These are phyloP conservation scores for Begonia peltatifolia DNA, from an alignment of 306 rosid species.

Conservation along the genomic window DNA sequence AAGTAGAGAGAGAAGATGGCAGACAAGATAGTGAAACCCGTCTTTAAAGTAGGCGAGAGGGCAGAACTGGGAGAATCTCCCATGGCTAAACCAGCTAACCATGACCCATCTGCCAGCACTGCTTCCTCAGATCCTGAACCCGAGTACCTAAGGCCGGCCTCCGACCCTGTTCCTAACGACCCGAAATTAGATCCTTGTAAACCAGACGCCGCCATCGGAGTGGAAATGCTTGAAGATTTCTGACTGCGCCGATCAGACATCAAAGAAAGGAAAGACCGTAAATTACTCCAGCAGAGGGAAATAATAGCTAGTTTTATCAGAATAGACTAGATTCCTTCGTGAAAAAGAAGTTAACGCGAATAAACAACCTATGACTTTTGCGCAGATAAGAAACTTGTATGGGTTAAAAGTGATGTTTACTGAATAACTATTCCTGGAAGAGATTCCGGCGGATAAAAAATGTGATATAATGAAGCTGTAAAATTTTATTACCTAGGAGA, in stretches of 20 bases:
- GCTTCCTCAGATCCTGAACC: conserved; percentile 23
- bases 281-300: background rate
- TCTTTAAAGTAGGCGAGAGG: conserved; percentile 9
- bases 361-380: no score
- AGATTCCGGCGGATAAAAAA: no score
- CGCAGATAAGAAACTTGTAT: no score
- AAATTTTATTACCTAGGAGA: conserved; percentile 32
- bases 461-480: no score
- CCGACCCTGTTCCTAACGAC: conserved; percentile 10
- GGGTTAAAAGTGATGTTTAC: no score
- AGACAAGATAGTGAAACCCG: conserved; percentile 1
- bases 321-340: no score
- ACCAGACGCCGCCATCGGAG: conserved; percentile 19
- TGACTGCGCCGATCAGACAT: conserved; percentile 18
- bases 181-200: conserved; percentile 13
- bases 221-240: conserved; percentile 33
- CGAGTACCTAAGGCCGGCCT: conserved; percentile 9
- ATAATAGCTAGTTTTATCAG: no score
- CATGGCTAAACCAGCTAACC: conserved; percentile 96
- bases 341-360: no score
- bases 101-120: conserved; percentile 57
- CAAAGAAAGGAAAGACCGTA: background rate
- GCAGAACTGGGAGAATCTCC: conserved; percentile 43
- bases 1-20: conserved; percentile 15
- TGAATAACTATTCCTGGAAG: no score